Evolutionary conservation across 805 yeast genomes (phyloP).

Genomic region (Candida sonorensis): DNA sequence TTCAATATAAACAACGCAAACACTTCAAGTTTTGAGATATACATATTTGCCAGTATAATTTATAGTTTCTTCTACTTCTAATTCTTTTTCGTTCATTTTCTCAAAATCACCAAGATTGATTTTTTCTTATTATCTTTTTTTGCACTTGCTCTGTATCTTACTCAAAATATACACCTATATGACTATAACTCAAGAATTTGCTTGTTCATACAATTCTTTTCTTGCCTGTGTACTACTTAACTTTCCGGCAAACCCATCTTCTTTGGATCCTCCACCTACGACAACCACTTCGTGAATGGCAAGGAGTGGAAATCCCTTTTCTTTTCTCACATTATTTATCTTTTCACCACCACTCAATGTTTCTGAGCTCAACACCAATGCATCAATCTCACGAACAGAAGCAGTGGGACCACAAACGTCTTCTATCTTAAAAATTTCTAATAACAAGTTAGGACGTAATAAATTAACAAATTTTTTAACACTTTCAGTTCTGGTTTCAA

Average conservation of each 20-base stretch:
- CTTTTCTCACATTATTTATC: slow-evolving; percentile 60
- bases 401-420: slow-evolving; percentile 97
- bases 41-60: too few relatives aligned
- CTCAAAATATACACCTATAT: too few relatives aligned
- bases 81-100: too few relatives aligned
- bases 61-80: too few relatives aligned
- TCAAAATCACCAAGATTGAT: too few relatives aligned
- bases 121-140: too few relatives aligned
- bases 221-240: slow-evolving; percentile 82
- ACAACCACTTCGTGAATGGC: slow-evolving; percentile 51
- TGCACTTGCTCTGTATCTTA: too few relatives aligned
- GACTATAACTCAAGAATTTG: too few relatives aligned
- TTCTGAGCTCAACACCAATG: slow-evolving; percentile 76
- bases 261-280: slow-evolving; percentile 46
- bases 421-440: slow-evolving; percentile 56
- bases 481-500: slow-evolving; percentile 38
- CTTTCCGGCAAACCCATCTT: slow-evolving; percentile 55
- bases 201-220: slow-evolving; percentile 26
- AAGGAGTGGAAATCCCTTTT: slow-evolving; percentile 47
- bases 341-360: slow-evolving; percentile 66
- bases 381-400: slow-evolving; percentile 61
- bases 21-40: too few relatives aligned
- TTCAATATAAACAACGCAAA: too few relatives aligned
- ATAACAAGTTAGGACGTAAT: slow-evolving; percentile 37
- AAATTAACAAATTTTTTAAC: slow-evolving; percentile 45